Conservation (phyloP, 2,329 filamentous ascomycete genomes). For the Xylogone sp. region DNA sequence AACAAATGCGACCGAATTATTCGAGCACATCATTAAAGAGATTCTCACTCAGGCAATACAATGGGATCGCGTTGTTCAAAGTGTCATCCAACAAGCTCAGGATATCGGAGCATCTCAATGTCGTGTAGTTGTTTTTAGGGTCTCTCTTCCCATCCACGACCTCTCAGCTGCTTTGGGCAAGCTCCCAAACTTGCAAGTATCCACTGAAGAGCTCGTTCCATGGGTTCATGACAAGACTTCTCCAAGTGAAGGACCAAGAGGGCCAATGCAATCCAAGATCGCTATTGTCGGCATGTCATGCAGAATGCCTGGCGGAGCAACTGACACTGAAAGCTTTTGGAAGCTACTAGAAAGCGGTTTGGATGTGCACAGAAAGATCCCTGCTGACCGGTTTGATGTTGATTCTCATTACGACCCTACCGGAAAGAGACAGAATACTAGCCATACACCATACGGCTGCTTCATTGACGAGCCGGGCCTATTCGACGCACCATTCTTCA, state of each 20-base stretch:
- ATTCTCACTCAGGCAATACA: conserved; percentile 27
- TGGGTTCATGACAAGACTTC: conserved; percentile 14
- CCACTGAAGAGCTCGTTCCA: not conserved
- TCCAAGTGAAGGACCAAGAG: conserved; percentile 15
- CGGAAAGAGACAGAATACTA: conserved; percentile 70
- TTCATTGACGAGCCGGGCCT: conserved; percentile 66
- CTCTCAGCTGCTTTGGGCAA: conserved; percentile 20
- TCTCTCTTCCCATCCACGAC: conserved; percentile 24
- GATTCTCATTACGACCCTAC: conserved; percentile 66
- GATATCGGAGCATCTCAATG: conserved; percentile 10
- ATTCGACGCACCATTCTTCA: conserved; percentile 81
- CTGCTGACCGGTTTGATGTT: conserved; percentile 66
- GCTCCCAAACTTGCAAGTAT: conserved; percentile 13
- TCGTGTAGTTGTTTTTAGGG: conserved; percentile 24
- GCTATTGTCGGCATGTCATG: conserved; percentile 81
- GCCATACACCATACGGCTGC: conserved; percentile 70
- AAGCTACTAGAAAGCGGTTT: conserved; percentile 69
- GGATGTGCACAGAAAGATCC: conserved; percentile 61
- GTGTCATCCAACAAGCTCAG: conserved; percentile 16
- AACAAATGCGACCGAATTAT: conserved; percentile 19
- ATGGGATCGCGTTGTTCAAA: conserved; percentile 26
- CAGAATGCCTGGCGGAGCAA: conserved; percentile 65
- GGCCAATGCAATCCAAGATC: no score
- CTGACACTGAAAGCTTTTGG: conserved; percentile 68
- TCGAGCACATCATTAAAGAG: conserved; percentile 24